Evolutionary conservation across 768 basidiomycete genomes (phyloP).

Genomic region (Fistulinella prunicolor): DNA sequence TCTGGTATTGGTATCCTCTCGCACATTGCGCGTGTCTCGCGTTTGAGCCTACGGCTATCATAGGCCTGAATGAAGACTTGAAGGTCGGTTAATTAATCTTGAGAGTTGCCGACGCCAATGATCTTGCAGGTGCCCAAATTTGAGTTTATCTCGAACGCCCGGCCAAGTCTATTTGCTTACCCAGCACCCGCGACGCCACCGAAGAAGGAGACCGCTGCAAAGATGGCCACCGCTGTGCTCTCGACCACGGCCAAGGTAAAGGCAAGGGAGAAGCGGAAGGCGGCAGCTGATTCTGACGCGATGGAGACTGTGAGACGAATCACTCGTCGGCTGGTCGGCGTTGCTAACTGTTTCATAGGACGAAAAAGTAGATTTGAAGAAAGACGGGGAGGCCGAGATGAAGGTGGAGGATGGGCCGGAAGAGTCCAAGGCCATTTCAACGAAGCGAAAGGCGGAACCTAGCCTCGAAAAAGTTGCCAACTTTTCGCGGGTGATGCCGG

Average conservation of each 20-base stretch:
- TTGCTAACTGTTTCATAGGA: slow-evolving; percentile 40
- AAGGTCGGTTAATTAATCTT: slow-evolving; percentile 49
- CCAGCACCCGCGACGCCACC: slow-evolving; percentile 82
- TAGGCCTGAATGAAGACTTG: slow-evolving; percentile 83
- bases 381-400: slow-evolving; percentile 73
- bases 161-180: slow-evolving; percentile 91
- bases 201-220: slow-evolving; percentile 88
- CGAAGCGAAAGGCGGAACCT: slow-evolving; percentile 70
- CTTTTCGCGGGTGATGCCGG: slow-evolving; percentile 89
- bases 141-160: slow-evolving; percentile 86
- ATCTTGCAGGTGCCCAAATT: slow-evolving; percentile 84
- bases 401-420: slow-evolving; percentile 66
- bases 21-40: slow-evolving; percentile 91
- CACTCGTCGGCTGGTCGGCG: background rate
- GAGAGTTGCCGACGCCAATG: slow-evolving; percentile 2
- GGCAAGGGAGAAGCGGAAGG: slow-evolving; percentile 91
- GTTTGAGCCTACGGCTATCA: slow-evolving; percentile 94
- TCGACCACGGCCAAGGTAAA: slow-evolving; percentile 98
- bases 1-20: slow-evolving; percentile 99
- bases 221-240: slow-evolving; percentile 91
- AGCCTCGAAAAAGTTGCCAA: slow-evolving; percentile 74
- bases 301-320: slow-evolving; percentile 72
- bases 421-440: slow-evolving; percentile 48
- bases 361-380: slow-evolving; percentile 52
- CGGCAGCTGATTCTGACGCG: slow-evolving; percentile 71